Percentiles rank a stretch among this genome's conserved stretches.
These are phyloP conservation scores for Quercus parvula DNA, from an alignment of 306 rosid genomes.

Conservation along the genomic window DNA sequence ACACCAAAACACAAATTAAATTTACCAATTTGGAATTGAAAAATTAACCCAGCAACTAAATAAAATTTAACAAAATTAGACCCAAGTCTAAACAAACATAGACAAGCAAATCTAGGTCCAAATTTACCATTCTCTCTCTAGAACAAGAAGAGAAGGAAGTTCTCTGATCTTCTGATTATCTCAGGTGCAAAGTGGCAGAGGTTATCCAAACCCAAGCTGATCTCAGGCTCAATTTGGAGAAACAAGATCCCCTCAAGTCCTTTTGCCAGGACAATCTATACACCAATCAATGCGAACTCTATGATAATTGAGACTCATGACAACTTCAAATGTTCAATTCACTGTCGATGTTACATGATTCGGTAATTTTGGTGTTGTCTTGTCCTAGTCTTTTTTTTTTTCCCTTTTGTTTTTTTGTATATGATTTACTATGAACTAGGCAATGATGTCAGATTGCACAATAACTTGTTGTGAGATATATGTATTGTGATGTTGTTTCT, in stretches of 20 bases:
- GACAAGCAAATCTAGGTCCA: too few species aligned
- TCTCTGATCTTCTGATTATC: too few species aligned
- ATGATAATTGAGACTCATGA: slow-evolving; percentile 2
- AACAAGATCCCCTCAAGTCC: slow-evolving; percentile 37
- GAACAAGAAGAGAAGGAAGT: too few species aligned
- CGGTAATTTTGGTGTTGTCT: too few species aligned
- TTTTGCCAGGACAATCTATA: slow-evolving; percentile 34
- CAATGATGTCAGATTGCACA: background rate
- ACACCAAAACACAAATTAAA: too few species aligned
- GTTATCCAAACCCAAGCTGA: slow-evolving; percentile 42
- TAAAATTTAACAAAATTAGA: too few species aligned
- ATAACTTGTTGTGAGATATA: background rate
- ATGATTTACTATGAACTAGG: background rate
- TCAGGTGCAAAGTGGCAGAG: slow-evolving; percentile 36
- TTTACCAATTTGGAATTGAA: too few species aligned
- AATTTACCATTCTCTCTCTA: too few species aligned
- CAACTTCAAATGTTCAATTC: too few species aligned
- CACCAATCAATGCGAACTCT: slow-evolving; percentile 36
- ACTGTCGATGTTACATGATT: too few species aligned
- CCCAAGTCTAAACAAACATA: too few species aligned
- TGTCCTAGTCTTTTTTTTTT: background rate
- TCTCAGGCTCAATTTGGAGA: slow-evolving; percentile 29
- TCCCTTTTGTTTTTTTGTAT: background rate
- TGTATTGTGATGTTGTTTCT: background rate
- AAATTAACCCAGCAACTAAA: too few species aligned